phyloP scores from a whole-genome alignment of 768 basidiomycete species.

The Kwoniella sp. region DNA sequence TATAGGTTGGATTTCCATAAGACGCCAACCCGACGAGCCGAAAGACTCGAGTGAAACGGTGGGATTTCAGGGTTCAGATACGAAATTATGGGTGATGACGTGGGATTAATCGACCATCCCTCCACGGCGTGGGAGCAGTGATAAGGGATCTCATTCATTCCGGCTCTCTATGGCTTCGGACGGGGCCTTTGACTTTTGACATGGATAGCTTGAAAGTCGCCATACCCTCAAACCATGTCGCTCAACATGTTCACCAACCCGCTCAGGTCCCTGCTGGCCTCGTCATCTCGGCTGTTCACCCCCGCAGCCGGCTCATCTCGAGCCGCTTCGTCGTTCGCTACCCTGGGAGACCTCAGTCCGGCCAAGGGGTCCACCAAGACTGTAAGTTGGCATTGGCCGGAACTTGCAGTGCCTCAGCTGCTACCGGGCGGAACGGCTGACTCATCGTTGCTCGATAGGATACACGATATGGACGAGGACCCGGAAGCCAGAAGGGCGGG shows the following conservation, averaged over 20 bases:
- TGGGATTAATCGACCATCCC: background rate
- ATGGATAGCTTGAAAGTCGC: background rate
- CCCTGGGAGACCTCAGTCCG: conserved; percentile 34
- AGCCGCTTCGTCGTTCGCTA: conserved; percentile 31
- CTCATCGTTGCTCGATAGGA: conserved; percentile 7
- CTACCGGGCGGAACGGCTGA: too few species aligned
- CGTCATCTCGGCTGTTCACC: conserved; percentile 9
- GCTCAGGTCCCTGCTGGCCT: conserved; percentile 11
- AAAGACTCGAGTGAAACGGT: too few species aligned
- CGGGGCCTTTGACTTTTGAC: background rate
- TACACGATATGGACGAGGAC: conserved; percentile 78
- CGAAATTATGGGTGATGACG: background rate
- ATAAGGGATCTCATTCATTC: too few species aligned
- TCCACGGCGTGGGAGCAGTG: too few species aligned
- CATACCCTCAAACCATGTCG: conserved; percentile 12
- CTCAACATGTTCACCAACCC: conserved; percentile 16
- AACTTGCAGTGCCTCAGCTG: too few species aligned
- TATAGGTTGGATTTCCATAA: background rate
- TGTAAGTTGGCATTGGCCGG: too few species aligned
- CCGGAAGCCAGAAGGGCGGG: conserved; percentile 83
- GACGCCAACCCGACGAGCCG: too few species aligned
- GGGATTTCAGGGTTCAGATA: background rate
- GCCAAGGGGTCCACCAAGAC: conserved; percentile 37
- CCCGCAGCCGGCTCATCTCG: conserved; percentile 16
- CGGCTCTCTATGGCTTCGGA: background rate